Evolutionary conservation across 371 early-diverging fungal species (phyloP).

Genomic region (Quaeritorhiza haematococci): DNA sequence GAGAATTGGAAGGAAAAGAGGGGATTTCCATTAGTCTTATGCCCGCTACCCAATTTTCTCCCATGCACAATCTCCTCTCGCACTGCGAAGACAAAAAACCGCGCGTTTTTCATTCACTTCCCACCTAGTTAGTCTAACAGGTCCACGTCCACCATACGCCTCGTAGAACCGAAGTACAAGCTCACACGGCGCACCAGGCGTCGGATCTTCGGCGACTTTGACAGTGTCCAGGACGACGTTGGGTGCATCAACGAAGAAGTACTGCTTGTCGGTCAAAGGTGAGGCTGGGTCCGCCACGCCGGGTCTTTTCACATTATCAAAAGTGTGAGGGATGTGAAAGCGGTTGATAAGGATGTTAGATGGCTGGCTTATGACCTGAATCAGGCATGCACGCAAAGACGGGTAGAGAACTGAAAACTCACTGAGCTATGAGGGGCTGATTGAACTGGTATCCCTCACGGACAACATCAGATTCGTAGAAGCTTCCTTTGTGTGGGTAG

Average conservation of each 20-base stretch:
- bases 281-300: no score
- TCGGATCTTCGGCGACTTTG: slow-evolving; percentile 77
- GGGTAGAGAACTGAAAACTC: slow-evolving; percentile 13
- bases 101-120: background rate
- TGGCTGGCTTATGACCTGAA: slow-evolving; percentile 1
- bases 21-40: slow-evolving; percentile 41
- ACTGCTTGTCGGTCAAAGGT: no score
- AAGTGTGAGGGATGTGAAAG: background rate
- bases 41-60: no score
- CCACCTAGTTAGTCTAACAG: slow-evolving; percentile 56
- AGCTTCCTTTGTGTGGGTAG: slow-evolving; percentile 79
- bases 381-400: background rate
- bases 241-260: slow-evolving; percentile 53
- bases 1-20: background rate
- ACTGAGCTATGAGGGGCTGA: slow-evolving; percentile 64
- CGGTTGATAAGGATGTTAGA: background rate
- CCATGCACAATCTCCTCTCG: slow-evolving; percentile 28
- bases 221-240: slow-evolving; percentile 84
- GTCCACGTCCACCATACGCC: slow-evolving; percentile 83
- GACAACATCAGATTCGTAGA: slow-evolving; percentile 74
- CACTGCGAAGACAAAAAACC: slow-evolving; percentile 18
- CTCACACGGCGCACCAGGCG: slow-evolving; percentile 26
- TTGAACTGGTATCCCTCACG: slow-evolving; percentile 82
- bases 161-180: slow-evolving; percentile 85
- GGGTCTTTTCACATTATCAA: no score